Conservation (phyloP, 108 stramenopile genomes). For the Cyclotella cryptica region DNA sequence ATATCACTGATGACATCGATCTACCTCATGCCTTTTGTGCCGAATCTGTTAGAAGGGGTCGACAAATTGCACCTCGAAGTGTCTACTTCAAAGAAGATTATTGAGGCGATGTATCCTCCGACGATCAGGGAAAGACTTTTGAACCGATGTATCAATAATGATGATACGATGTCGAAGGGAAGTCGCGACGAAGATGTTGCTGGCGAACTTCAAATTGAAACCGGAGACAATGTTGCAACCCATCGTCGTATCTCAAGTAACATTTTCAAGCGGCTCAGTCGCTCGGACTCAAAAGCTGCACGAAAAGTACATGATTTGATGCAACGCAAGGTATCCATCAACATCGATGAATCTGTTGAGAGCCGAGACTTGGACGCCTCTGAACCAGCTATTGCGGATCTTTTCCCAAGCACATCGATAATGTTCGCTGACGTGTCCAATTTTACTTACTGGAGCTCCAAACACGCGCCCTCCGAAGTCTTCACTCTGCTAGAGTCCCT, state of each 20-base stretch:
- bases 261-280: too few species aligned
- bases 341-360: too few species aligned
- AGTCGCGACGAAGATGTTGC: too few species aligned
- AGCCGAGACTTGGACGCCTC: background rate
- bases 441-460: slow-evolving; percentile 64
- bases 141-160: background rate
- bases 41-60: slow-evolving; percentile 26
- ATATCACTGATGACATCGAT: slow-evolving; percentile 50
- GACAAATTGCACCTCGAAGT: slow-evolving; percentile 32
- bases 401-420: slow-evolving; percentile 20
- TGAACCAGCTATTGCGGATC: slow-evolving; percentile 31
- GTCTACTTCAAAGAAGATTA: slow-evolving; percentile 8
- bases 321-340: too few species aligned
- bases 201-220: too few species aligned
- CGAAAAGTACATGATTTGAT: too few species aligned
- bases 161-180: background rate
- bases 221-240: too few species aligned
- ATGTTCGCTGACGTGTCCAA: slow-evolving; percentile 47
- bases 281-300: too few species aligned
- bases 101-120: slow-evolving; percentile 16
- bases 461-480: slow-evolving; percentile 60
- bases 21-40: slow-evolving; percentile 58
- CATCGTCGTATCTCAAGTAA: too few species aligned
- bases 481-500: slow-evolving; percentile 67
- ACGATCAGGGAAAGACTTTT: slow-evolving; percentile 15